phyloP scores from a whole-genome alignment of 2,329 filamentous ascomycete species.

The Exophiala sp. region DNA sequence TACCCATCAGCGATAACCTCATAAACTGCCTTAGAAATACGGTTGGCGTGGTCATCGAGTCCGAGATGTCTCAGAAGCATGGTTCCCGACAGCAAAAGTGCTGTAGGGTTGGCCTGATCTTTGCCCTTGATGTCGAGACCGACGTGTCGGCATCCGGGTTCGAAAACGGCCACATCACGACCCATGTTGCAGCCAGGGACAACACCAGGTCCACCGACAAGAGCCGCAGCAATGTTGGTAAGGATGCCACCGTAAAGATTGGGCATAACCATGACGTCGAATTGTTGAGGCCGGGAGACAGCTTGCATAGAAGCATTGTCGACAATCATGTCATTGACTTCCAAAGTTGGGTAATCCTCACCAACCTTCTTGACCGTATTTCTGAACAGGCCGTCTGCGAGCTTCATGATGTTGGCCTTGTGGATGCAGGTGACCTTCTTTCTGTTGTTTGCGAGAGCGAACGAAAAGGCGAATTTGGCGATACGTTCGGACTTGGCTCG shows the following conservation, averaged over 20 bases:
- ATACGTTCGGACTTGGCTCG: slow-evolving; percentile 99
- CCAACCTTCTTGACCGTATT: slow-evolving; percentile 92
- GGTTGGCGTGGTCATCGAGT: slow-evolving; percentile 96
- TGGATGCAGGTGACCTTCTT: slow-evolving; percentile 99
- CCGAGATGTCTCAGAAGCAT: slow-evolving; percentile 98
- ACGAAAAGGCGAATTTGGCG: slow-evolving; percentile 96
- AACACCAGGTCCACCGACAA: slow-evolving; percentile 94
- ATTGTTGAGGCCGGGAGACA: slow-evolving; percentile 92
- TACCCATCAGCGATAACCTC: slow-evolving; percentile 86
- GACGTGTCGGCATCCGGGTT: slow-evolving; percentile 98
- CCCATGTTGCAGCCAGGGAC: slow-evolving; percentile 99
- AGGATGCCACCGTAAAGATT: slow-evolving; percentile 76
- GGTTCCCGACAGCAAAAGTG: slow-evolving; percentile 87
- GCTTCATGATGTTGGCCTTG: slow-evolving; percentile 99
- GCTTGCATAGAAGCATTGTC: slow-evolving; percentile 99
- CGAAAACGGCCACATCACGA: slow-evolving; percentile 94
- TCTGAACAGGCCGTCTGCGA: slow-evolving; percentile 97
- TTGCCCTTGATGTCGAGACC: slow-evolving; percentile 99
- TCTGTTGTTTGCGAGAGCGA: slow-evolving; percentile 96
- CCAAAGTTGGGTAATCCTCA: slow-evolving; percentile 91
- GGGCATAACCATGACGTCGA: slow-evolving; percentile 99
- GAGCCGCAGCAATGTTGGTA: slow-evolving; percentile 96
- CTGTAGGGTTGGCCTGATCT: slow-evolving; percentile 97
- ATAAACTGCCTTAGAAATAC: slow-evolving; percentile 80
- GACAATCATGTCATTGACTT: slow-evolving; percentile 99